Conservation (phyloP, 768 basidiomycete genomes). For the Stropharia rugosoannulata region DNA sequence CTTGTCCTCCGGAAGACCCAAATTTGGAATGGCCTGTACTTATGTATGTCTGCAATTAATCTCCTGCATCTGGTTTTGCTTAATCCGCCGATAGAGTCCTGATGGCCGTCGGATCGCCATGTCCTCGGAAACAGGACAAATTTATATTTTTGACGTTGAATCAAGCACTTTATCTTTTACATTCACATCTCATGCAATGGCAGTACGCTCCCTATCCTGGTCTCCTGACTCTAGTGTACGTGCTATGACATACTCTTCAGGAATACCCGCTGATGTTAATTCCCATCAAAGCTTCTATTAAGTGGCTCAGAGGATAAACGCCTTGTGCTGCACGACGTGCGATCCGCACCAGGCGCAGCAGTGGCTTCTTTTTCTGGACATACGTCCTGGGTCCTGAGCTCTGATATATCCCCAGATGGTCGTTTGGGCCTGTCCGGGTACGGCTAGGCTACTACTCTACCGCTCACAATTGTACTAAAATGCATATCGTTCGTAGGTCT, state of each 20-base stretch:
- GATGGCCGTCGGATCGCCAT: slow-evolving; percentile 83
- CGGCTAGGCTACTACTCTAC: slow-evolving; percentile 17
- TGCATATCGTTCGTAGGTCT: slow-evolving; percentile 44
- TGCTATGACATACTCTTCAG: slow-evolving; percentile 10
- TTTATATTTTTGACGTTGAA: slow-evolving; percentile 83
- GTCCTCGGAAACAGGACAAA: slow-evolving; percentile 84
- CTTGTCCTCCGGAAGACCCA: slow-evolving; percentile 66
- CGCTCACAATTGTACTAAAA: not conserved
- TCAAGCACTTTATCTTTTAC: slow-evolving; percentile 62
- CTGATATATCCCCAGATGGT: slow-evolving; percentile 81
- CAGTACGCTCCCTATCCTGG: slow-evolving; percentile 86
- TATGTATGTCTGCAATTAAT: slow-evolving; percentile 41
- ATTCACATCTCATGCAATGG: slow-evolving; percentile 88
- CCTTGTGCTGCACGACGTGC: slow-evolving; percentile 87
- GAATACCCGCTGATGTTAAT: not conserved
- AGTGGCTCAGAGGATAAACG: slow-evolving; percentile 94
- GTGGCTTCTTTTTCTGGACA: slow-evolving; percentile 88
- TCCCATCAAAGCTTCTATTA: slow-evolving; percentile 63
- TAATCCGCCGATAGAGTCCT: slow-evolving; percentile 61
- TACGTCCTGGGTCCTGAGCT: slow-evolving; percentile 86
- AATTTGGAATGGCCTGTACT: slow-evolving; percentile 75
- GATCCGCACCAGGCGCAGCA: slow-evolving; percentile 72
- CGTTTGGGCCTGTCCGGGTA: slow-evolving; percentile 82
- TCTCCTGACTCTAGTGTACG: slow-evolving; percentile 84
- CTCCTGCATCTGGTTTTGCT: not conserved